Conservation (phyloP, 2,329 filamentous ascomycete species). For the Fusarium phyllophilum region DNA sequence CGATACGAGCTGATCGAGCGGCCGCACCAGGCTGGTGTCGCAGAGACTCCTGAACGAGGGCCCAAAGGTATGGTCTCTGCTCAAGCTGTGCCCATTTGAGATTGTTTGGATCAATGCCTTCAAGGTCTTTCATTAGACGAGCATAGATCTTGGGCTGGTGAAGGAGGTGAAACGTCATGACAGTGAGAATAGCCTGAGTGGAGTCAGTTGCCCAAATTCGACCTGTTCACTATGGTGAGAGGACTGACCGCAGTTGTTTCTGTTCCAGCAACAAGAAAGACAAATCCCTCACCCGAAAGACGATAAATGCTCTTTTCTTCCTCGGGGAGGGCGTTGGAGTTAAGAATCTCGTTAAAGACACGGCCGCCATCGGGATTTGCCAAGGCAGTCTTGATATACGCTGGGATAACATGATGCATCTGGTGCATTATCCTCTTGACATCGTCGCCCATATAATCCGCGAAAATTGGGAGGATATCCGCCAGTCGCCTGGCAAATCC, state of each 20-base stretch:
- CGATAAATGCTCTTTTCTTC: conserved; percentile 50
- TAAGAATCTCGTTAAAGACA: conserved; percentile 28
- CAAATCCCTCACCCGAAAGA: conserved; percentile 51
- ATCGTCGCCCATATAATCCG: conserved; percentile 26
- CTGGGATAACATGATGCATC: conserved; percentile 31
- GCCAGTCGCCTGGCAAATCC: conserved; percentile 40
- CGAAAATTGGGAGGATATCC: not conserved
- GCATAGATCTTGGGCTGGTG: conserved; percentile 46
- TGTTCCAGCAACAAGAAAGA: conserved; percentile 51
- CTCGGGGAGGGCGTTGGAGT: conserved; percentile 43
- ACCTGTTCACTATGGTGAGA: rapidly evolving
- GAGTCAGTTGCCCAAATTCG: rapidly evolving
- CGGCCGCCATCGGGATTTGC: conserved; percentile 19
- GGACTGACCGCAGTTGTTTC: conserved; percentile 51
- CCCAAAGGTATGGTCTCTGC: conserved; percentile 50
- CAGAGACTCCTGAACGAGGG: conserved; percentile 51
- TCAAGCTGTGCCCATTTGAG: conserved; percentile 48
- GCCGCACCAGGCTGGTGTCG: conserved; percentile 47
- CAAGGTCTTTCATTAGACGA: conserved; percentile 46
- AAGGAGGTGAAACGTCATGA: conserved; percentile 51
- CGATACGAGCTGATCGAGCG: conserved; percentile 37
- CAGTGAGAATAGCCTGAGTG: conserved; percentile 42
- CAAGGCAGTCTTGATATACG: conserved; percentile 6
- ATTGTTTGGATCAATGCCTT: conserved; percentile 41
- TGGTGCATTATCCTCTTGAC: conserved; percentile 25